Conservation (phyloP, 768 basidiomycete genomes). For the Lactarius indigo region DNA sequence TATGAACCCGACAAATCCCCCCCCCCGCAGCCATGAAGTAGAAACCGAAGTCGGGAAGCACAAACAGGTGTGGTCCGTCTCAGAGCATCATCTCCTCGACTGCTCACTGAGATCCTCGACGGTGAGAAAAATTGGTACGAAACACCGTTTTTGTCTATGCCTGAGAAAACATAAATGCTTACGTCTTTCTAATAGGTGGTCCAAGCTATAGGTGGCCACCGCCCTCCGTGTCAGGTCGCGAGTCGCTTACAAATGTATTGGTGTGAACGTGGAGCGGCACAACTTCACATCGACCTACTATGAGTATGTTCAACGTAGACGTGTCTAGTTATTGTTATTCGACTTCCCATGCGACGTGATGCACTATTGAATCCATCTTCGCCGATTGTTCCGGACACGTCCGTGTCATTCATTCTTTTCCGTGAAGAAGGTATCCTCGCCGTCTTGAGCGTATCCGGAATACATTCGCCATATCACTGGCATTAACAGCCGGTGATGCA, state of each 20-base stretch:
- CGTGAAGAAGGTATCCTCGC: too few relatives aligned
- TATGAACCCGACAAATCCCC: conserved; percentile 2
- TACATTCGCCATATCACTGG: too few relatives aligned
- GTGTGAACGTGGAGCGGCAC: conserved; percentile 53
- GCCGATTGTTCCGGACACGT: too few relatives aligned
- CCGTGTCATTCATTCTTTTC: too few relatives aligned
- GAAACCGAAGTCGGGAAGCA: conserved; percentile 62
- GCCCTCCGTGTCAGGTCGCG: conserved; percentile 83
- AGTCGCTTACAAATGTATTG: conserved; percentile 84
- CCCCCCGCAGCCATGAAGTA: conserved; percentile 21
- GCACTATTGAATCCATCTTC: too few relatives aligned
- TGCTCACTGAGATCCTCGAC: conserved; percentile 72
- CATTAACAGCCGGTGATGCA: too few relatives aligned
- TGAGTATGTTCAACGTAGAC: too few relatives aligned
- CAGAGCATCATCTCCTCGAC: conserved; percentile 71
- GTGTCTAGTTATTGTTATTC: too few relatives aligned
- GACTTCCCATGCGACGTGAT: too few relatives aligned
- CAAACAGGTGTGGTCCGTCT: conserved; percentile 74
- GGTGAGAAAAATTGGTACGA: conserved; percentile 70
- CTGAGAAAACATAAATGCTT: conserved; percentile 8
- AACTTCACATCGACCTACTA: too few relatives aligned
- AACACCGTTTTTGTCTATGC: background rate
- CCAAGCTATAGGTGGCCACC: conserved; percentile 72
- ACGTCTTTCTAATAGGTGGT: conserved; percentile 51
- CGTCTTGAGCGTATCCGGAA: too few relatives aligned